Conservation (phyloP, 371 early-diverging fungal species). For the Lichtheimia hyalospora region DNA sequence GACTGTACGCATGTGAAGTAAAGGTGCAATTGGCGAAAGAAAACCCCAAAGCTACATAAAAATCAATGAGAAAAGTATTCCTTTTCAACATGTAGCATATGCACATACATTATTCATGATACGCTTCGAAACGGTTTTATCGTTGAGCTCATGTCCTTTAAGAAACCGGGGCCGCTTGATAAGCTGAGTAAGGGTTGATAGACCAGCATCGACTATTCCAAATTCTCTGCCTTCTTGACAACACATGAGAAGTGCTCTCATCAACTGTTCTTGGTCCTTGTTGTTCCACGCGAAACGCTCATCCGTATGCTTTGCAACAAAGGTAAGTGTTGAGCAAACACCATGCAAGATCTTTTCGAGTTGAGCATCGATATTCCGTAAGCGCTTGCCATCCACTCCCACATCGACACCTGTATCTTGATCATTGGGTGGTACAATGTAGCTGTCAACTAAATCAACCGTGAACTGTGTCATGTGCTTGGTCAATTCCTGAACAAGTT, state of each 20-base stretch:
- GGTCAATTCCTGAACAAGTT: constrained; percentile 31
- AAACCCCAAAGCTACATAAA: constrained; percentile 44
- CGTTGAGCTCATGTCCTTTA: constrained; percentile 14
- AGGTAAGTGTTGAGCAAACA: constrained; percentile 24
- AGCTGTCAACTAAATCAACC: constrained; percentile 29
- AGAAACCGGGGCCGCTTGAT: constrained; percentile 23
- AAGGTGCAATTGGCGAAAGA: constrained; percentile 36
- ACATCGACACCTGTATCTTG: constrained; percentile 34
- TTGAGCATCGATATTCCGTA: constrained; percentile 33
- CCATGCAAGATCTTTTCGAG: constrained; percentile 32
- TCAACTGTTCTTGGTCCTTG: constrained; percentile 11
- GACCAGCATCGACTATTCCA: constrained; percentile 48
- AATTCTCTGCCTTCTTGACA: constrained; percentile 47
- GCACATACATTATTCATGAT: constrained; percentile 35
- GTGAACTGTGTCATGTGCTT: constrained; percentile 27
- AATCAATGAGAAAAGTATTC: neutral
- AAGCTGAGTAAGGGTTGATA: constrained; percentile 39
- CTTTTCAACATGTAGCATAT: no score
- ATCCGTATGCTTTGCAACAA: constrained; percentile 22
- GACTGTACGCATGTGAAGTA: constrained; percentile 63
- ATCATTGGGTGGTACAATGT: constrained; percentile 29
- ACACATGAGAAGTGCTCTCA: constrained; percentile 45
- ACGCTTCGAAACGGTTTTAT: constrained; percentile 12
- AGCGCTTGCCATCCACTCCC: constrained; percentile 36
- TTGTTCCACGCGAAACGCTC: constrained; percentile 18